phyloP scores from a whole-genome alignment of 2,329 filamentous ascomycete genomes.

The Drechslera avenae region DNA sequence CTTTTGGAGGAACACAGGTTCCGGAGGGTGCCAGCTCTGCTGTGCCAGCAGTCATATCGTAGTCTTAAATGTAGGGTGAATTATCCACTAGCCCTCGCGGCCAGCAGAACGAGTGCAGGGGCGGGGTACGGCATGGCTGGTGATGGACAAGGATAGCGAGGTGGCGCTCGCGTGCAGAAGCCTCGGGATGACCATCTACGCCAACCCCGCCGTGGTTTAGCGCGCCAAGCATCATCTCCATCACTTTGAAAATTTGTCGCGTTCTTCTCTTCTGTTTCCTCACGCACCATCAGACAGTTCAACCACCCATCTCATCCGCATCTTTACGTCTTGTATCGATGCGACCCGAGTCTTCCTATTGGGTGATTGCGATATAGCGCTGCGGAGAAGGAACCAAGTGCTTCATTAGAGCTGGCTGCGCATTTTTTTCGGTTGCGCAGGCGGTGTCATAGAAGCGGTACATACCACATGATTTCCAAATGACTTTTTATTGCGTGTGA shows the following conservation, averaged over 20 bases:
- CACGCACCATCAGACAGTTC: constrained; percentile 51
- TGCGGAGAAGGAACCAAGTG: constrained; percentile 62
- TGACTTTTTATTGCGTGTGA: neutral
- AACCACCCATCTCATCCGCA: constrained; percentile 44
- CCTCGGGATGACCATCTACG: neutral
- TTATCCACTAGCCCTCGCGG: neutral
- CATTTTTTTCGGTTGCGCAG: constrained; percentile 69
- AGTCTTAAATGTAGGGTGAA: no score
- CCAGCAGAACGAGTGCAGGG: neutral
- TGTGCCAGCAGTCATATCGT: no score
- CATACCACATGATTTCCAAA: constrained; percentile 52
- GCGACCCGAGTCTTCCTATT: constrained; percentile 38
- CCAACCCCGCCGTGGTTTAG: constrained; percentile 1
- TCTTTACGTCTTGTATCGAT: constrained; percentile 48
- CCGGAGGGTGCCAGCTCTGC: neutral
- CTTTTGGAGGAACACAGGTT: neutral
- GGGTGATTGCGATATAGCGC: constrained; percentile 62
- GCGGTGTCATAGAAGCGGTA: constrained; percentile 84
- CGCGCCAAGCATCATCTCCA: constrained; percentile 12
- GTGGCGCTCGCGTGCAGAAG: neutral
- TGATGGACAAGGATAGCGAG: neutral
- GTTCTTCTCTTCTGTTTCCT: constrained; percentile 16
- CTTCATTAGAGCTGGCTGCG: constrained; percentile 77
- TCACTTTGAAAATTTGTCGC: constrained; percentile 31
- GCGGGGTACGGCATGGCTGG: neutral